Evolutionary conservation across 345 rosid genomes (phyloP), one percentile per base, ranked within the genome.

Genomic region (Aegle marmelos): DNA sequence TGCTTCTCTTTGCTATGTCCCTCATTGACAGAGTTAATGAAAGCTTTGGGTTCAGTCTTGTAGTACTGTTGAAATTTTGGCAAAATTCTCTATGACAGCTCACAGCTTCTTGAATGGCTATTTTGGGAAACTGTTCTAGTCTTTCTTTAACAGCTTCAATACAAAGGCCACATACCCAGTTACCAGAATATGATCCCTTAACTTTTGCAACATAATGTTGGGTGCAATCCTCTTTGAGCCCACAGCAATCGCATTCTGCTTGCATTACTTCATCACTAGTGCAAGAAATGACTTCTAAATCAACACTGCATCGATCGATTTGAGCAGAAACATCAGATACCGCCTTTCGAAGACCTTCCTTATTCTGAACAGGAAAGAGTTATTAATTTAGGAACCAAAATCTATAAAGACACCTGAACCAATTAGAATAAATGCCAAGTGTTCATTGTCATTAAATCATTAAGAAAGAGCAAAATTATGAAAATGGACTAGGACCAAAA

Each of bases 161-260:
- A 75, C 92, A 89, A 22, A 89, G 89, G 16, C 90, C 89, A n/a
- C 92, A 86, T 1, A 89, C 79, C 92, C 92, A 87, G 9, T 66
- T 79, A 2, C 86, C 90, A 1, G 85, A 83, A 31, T 82, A 58
- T 22, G 58, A 65, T 25, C 50, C 48, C 76, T 56, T 80, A 3
- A 89, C 79, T 82, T 81, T 77, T 8, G 72, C 68, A 17, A 86
- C 83, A 64, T 84, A 87, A 31, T 80, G 66, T 6, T 31, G 50
- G 17, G 89, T 89, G 85, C 89, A 87, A 21, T 86, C 89, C 56
- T 89, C 90, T 72, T 80, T 77, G 33, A 89, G 77, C 41, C 90
- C 92, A 48, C 89, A 87, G 31, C 90, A 87, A 21, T 80, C 86
- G 33, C 92, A 89, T 79, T 85, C 86, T 66, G 56, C 83, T 78